Evolutionary conservation across 148 eudicot species (phyloP), one percentile per base, ranked within the genome.

Genomic region (Fagopyrum tataricum): DNA sequence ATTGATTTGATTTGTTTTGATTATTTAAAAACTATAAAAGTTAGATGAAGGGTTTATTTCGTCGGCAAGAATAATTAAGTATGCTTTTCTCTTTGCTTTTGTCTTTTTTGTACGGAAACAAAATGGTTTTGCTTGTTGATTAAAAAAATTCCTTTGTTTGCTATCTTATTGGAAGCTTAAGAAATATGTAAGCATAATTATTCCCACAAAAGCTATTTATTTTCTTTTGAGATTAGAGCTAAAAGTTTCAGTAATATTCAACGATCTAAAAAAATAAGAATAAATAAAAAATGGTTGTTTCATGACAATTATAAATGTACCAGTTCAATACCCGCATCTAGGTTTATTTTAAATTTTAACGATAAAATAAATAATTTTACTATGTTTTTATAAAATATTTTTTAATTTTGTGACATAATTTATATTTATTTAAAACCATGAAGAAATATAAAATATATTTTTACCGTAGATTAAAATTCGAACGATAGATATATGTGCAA

Each of bases 61-160:
- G 67, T 61, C 67, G 67, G 67, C 42, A 26, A 23, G 40, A 24
- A 61, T 31, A 61, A 24, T 61, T 61, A 61, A 26, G 67, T 41
- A 24, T 61, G 40, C 13, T 26, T 61, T 61, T 31, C 5, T 31
- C 4, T 61, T 26, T 26, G 64, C 12, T 23, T 56, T 21, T 56
- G 62, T 56, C 62, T 56, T 55, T 55, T 56, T 24, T 24, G 26
- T 21, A 7, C 31, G 26, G 62, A 53, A 53, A 14, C 40, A 10
- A 59, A n/a, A 59, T 59, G 67, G 40, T 59, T 59, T 24, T 18
- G 61, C 11, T 24, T n/a, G n/a, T n/a, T n/a, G n/a, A n/a, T n/a
- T n/a, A n/a, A n/a, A n/a, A n/a, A n/a, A n/a, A n/a, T n/a, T n/a
- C n/a, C n/a, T n/a, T n/a, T n/a, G n/a, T n/a, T 20, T 26, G 17